Evolutionary conservation across 805 yeast species (phyloP).

Genomic region (Candida pseudofarinosa): DNA sequence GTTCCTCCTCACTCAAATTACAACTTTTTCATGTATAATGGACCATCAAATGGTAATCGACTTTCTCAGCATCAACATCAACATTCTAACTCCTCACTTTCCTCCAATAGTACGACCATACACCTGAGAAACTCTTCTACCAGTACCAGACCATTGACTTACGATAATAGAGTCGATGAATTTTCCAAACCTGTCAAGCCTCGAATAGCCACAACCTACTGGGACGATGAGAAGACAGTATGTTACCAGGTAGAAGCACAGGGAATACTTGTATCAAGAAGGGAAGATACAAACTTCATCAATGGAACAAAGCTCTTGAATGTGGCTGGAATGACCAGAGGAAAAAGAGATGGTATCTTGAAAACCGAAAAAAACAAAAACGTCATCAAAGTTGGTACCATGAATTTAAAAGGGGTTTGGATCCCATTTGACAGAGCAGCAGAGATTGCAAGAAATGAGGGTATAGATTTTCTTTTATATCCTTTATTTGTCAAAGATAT

Average conservation of each 20-base stretch:
- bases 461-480: slow-evolving; percentile 25
- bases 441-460: slow-evolving; percentile 39
- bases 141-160: slow-evolving; percentile 4
- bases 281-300: slow-evolving; percentile 31
- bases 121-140: slow-evolving; percentile 15
- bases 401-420: slow-evolving; percentile 42
- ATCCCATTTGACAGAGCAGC: slow-evolving; percentile 36
- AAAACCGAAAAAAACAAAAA: slow-evolving; percentile 28
- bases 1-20: not conserved
- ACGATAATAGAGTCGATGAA: slow-evolving; percentile 4
- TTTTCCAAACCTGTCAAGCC: slow-evolving; percentile 24
- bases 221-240: slow-evolving; percentile 35
- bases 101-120: slow-evolving; percentile 2
- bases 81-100: slow-evolving; percentile 1
- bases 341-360: slow-evolving; percentile 37
- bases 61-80: slow-evolving; percentile 1
- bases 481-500: slow-evolving; percentile 33
- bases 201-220: slow-evolving; percentile 29
- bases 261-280: slow-evolving; percentile 30
- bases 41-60: not conserved
- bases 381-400: slow-evolving; percentile 34
- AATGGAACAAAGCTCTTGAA: slow-evolving; percentile 38
- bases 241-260: slow-evolving; percentile 36
- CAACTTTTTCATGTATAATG: not conserved
- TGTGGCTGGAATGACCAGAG: slow-evolving; percentile 37